A percentile compares a stretch with the other conserved stretches of the same genome.
These are phyloP conservation scores for Triangularia setosa DNA, from an alignment of 2,329 filamentous ascomycete species.

Conservation along the genomic window DNA sequence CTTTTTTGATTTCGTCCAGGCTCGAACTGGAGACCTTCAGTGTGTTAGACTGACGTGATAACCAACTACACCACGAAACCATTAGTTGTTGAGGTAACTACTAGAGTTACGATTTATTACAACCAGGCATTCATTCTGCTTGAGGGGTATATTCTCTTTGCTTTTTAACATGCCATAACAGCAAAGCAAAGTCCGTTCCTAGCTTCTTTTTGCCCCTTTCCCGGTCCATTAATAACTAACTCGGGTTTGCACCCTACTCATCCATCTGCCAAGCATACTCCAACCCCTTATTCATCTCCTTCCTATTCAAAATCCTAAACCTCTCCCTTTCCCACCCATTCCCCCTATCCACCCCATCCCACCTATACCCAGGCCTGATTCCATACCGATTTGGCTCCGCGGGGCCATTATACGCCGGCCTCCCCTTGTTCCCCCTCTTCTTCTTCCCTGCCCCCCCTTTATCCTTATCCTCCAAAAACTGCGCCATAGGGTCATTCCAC, in stretches of 20 bases:
- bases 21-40: conserved; percentile 33
- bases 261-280: conserved; percentile 95
- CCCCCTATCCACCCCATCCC: conserved; percentile 93
- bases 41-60: conserved; percentile 48
- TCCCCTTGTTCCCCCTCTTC: conserved; percentile 36
- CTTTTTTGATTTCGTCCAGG: conserved; percentile 26
- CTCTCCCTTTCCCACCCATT: conserved; percentile 93
- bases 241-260: conserved; percentile 36
- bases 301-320: conserved; percentile 81
- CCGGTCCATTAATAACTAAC: neutral
- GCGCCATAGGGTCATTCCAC: conserved; percentile 93
- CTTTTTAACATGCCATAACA: neutral
- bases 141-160: neutral
- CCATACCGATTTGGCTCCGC: conserved; percentile 90
- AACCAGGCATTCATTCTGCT: neutral
- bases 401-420: conserved; percentile 72
- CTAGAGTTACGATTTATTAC: too few relatives aligned
- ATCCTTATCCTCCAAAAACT: conserved; percentile 56
- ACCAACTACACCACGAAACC: conserved; percentile 39
- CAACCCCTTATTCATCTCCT: conserved; percentile 70
- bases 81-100: neutral
- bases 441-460: conserved; percentile 26
- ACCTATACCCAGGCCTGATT: conserved; percentile 85
- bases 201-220: too few relatives aligned
- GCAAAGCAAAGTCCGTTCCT: too few relatives aligned